Evolutionary conservation across 345 rosid species (phyloP), one percentile per base, ranked within the genome.

Genomic region (Raphanus sativus): DNA sequence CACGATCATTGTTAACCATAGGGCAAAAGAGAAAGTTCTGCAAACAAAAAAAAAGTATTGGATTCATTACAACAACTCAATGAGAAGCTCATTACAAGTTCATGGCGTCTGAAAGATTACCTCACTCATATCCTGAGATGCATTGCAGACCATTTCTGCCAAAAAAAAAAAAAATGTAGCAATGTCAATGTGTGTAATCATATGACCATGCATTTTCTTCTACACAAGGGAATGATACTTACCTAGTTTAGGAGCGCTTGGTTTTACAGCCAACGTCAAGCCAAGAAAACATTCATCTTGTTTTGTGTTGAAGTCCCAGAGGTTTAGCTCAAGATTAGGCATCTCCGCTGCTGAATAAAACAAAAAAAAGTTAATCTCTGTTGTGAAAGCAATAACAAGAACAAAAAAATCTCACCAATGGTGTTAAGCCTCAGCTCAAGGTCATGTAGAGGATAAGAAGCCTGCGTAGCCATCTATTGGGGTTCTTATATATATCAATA

Each of bases 251-350:
- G 94, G 81, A 75, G 86, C 82, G 80, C 95, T 93, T 65, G 97
- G 97, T 74, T 89, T 90, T 71, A 91, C 91, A 16, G 96, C 98
- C 40, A 94, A 84, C 1, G 98, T 90, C 83, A 94, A 82, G 75
- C 97, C 98, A 77, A 94, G 92, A 76, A 91, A 94, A 81, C 92
- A 91, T 70, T 94, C 98, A 71, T 94, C 96, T 62, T 90, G 82
- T 84, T 91, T 86, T 59, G 86, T 77, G 77, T 87, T 86, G 42
- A 94, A 94, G 88, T 90, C 87, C 97, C 98, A 91, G 32, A 94
- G 89, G 75, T 89, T 94, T 83, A 94, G 81, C 87, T 94, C 98
- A 36, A 94, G 98, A 83, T 90, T 94, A 79, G 96, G 98, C 84
- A 81, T 85, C 16, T 88, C 70, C 62, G 84, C 96, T 90, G 86